Evolutionary conservation across 495 filamentous ascomycete species (phyloP), one percentile per base, ranked within the genome.

Genomic region (Neurospora sublineolata): DNA sequence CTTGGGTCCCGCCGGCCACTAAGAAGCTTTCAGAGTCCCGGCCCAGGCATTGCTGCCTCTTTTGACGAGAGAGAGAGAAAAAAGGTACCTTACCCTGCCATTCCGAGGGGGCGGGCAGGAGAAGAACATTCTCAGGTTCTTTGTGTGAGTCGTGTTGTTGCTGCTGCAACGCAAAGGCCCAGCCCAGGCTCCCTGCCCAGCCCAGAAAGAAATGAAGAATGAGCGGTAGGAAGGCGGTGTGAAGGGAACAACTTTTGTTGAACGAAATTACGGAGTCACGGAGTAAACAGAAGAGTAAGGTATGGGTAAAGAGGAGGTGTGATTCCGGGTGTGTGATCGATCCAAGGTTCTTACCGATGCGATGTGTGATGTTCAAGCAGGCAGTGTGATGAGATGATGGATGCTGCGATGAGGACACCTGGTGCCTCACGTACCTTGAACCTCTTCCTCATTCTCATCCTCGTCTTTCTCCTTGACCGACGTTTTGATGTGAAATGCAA

Each of bases 1-100:
- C 42, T 71, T 73, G 69, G 72, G 75, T 44, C 72, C 42, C 44
- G 70, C 27, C 52, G 14, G 18, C 52, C 52, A 64, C 52, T 64
- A 18, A 30, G 52, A 33, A 64, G 33, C 52, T 33, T 60, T 33
- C 5, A 33, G 52, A 33, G 27, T 18, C 27, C 52, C 27, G 52
- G 27, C 14, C 5, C 27, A 64, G 52, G 27, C 27, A 64, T 33
- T 58, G 46, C 44, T 46, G 42, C 42, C 9, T 46, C n/a, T 4
- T 42, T 42, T 52, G 44, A 58, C 20, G 20, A 58, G 11, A 27
- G 20, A 14, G 46, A 58, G 46, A 27, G 9, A 36, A 27, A 60
- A 64, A 64, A 60, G 52, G 52, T 36, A 64, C 52, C 52, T 64
- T 33, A 33, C 52, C 27, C 52, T 64, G 30, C 52, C 52, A 64